A percentile compares a stretch with the other conserved stretches of the same genome.
These are phyloP conservation scores for Lasiodiplodia sp. DNA, from an alignment of 2,329 filamentous ascomycete genomes.

Conservation along the genomic window DNA sequence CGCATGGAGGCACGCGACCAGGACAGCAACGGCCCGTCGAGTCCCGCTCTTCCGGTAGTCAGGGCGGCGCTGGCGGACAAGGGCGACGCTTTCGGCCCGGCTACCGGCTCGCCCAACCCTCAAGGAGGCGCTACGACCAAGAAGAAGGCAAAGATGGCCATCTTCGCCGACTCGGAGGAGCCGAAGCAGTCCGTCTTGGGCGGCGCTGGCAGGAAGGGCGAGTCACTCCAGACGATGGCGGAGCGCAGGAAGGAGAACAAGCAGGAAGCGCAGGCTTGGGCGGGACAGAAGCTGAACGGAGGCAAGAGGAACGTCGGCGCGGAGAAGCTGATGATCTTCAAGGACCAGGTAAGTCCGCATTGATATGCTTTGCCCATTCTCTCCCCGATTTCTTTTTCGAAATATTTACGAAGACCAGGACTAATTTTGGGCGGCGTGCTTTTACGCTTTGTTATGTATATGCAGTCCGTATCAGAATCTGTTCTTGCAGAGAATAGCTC, in stretches of 20 bases:
- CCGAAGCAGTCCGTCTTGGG: constrained; percentile 62
- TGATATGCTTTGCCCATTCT: constrained; percentile 35
- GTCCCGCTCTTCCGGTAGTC: constrained; percentile 84
- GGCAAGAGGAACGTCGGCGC: constrained; percentile 80
- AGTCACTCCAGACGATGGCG: constrained; percentile 84
- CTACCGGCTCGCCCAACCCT: constrained; percentile 64
- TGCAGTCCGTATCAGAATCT: constrained; percentile 54
- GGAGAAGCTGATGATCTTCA: constrained; percentile 90
- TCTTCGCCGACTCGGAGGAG: constrained; percentile 81
- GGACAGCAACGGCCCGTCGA: constrained; percentile 72
- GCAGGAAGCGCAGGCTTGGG: constrained; percentile 87
- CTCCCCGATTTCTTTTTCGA: constrained; percentile 43
- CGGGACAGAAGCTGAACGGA: constrained; percentile 85
- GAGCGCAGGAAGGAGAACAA: constrained; percentile 95
- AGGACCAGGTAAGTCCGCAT: constrained; percentile 83
- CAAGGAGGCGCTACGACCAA: constrained; percentile 65
- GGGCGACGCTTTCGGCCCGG: constrained; percentile 75
- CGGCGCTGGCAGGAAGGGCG: constrained; percentile 78
- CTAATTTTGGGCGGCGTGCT: constrained; percentile 75
- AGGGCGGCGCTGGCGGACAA: constrained; percentile 86
- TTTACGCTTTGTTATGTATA: constrained; percentile 59
- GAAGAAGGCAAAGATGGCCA: constrained; percentile 81
- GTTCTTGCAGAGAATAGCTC: constrained; percentile 60
- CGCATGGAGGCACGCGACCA: constrained; percentile 73
- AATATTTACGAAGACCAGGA: constrained; percentile 92